Evolutionary conservation across 139 green algal species (phyloP), one percentile per base, ranked within the genome.

Genomic region (Chlorokybus atmophyticus): DNA sequence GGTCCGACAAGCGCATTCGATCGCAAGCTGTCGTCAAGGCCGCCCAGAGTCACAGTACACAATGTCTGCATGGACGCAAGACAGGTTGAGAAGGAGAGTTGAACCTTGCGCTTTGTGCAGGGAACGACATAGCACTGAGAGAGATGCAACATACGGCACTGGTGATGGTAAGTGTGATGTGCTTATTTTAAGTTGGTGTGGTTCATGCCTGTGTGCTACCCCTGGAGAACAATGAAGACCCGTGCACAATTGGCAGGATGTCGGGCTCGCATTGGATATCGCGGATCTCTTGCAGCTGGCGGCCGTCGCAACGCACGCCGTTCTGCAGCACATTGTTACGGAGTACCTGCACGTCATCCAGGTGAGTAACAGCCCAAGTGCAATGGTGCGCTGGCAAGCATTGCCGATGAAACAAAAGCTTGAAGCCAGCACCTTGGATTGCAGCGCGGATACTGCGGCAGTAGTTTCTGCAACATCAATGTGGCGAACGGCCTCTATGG

Each of bases 171-270:
- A n/a, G n/a, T n/a, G n/a, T n/a, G n/a, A n/a, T n/a, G n/a, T n/a
- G n/a, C n/a, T n/a, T n/a, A n/a, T n/a, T n/a, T n/a, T n/a, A n/a
- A n/a, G n/a, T n/a, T n/a, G n/a, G n/a, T n/a, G n/a, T n/a, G n/a
- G n/a, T n/a, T n/a, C n/a, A n/a, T n/a, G n/a, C n/a, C n/a, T n/a
- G 88, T 25, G 90, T 97, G 67, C 95, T 88, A 2, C 91, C 91
- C 2, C 92, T 79, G 5, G 88, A 96, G 70, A 99, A 99, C 14
- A 99, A 78, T 4, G 82, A 74, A 44, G 64, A 85, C 50, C 92
- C 92, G 71, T 99, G 91, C 3, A 85, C 87, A 53, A 86, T 57
- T 17, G 67, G 73, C 1, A 84, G 26, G 2, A 58, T 29, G 40
- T 42, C 64, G 31, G 75, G 60, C 70, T 83, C 54, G 47, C 57